phyloP scores from a whole-genome alignment of 768 basidiomycete species.

The Tremella yokohamensis region DNA sequence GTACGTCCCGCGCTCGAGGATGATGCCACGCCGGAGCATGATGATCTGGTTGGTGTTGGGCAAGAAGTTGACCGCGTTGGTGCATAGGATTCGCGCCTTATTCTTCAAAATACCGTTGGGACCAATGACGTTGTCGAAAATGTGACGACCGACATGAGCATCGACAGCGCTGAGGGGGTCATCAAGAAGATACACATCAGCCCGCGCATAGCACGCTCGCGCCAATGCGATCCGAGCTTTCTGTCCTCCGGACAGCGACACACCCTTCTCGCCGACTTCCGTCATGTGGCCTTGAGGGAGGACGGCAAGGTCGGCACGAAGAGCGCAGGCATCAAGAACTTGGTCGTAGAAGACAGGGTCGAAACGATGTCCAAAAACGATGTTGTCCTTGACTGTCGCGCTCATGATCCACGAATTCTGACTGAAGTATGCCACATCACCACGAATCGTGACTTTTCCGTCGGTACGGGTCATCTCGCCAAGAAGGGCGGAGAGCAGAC shows the following conservation, averaged over 20 bases:
- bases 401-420: constrained; percentile 90
- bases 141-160: constrained; percentile 42
- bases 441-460: constrained; percentile 67
- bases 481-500: constrained; percentile 61
- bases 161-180: constrained; percentile 72
- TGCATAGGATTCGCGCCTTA: constrained; percentile 81
- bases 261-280: constrained; percentile 52
- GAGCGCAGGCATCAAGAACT: constrained; percentile 67
- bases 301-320: constrained; percentile 72
- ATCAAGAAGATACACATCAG: constrained; percentile 86
- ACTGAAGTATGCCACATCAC: constrained; percentile 74
- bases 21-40: constrained; percentile 75
- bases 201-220: constrained; percentile 83
- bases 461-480: constrained; percentile 79
- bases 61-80: constrained; percentile 81
- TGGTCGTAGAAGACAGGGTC: constrained; percentile 60
- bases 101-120: constrained; percentile 74
- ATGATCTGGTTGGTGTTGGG: constrained; percentile 69
- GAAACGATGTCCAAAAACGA: constrained; percentile 82
- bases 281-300: constrained; percentile 69
- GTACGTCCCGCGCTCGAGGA: constrained; percentile 72
- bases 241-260: constrained; percentile 47
- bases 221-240: constrained; percentile 56
- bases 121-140: constrained; percentile 75
- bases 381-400: constrained; percentile 81